Percentiles rank a stretch among this genome's conserved stretches.
phyloP scores from a whole-genome alignment of 192 early-diverging fungal species.

The Allomyces arbusculus region DNA sequence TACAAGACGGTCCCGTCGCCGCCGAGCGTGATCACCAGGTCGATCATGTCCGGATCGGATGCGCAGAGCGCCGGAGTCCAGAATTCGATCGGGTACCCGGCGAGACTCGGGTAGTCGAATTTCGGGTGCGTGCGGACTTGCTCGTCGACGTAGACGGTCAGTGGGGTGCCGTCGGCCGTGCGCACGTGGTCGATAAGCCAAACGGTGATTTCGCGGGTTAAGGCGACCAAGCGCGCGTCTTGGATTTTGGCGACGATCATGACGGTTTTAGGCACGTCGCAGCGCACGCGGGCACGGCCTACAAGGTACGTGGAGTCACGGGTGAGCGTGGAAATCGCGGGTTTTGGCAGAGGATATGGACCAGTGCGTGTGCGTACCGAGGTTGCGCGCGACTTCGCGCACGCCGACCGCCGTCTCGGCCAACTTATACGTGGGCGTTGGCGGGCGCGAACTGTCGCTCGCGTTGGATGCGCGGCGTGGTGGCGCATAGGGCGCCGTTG shows the following conservation, averaged over 20 bases:
- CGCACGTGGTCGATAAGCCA: constrained; percentile 28
- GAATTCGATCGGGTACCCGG: constrained; percentile 28
- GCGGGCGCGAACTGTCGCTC: too few relatives aligned
- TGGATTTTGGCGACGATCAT: constrained; percentile 64
- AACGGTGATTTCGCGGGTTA: constrained; percentile 45
- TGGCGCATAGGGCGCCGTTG: too few relatives aligned
- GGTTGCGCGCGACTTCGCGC: too few relatives aligned
- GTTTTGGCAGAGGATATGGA: too few relatives aligned
- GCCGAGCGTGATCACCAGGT: constrained; percentile 81
- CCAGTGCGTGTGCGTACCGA: too few relatives aligned
- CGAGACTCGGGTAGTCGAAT: constrained; percentile 30
- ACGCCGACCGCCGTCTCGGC: too few relatives aligned
- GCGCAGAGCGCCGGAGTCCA: constrained; percentile 62
- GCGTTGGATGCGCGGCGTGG: too few relatives aligned
- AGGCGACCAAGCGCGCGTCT: constrained; percentile 35
- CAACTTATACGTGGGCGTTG: too few relatives aligned
- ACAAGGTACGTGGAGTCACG: constrained; percentile 4
- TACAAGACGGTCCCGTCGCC: constrained; percentile 92
- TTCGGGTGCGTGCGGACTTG: constrained; percentile 28
- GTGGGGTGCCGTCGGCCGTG: constrained; percentile 6
- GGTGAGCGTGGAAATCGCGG: too few relatives aligned
- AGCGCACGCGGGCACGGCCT: constrained; percentile 29
- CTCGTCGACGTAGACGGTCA: constrained; percentile 38
- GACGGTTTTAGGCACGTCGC: constrained; percentile 21
- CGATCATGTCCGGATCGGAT: constrained; percentile 44